phyloP scores from a whole-genome alignment of 2,329 filamentous ascomycete genomes.

The Alternaria alternata region DNA sequence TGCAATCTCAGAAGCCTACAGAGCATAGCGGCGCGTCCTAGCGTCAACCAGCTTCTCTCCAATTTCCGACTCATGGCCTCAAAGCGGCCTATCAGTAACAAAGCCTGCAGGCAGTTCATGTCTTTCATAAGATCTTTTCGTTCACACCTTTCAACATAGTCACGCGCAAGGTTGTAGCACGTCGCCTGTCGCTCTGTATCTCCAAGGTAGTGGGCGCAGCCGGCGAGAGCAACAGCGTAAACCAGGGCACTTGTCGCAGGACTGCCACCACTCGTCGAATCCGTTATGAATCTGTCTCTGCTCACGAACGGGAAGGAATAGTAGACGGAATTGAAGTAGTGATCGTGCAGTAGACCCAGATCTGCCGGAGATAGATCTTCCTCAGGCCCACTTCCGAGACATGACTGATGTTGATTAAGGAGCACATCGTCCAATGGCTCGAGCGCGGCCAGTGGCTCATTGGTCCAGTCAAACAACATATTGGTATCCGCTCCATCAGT shows the following conservation, averaged over 20 bases:
- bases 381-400: neutral
- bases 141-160: neutral
- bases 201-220: neutral
- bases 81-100: neutral
- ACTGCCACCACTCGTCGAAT: neutral
- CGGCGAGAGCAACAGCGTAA: slow-evolving; percentile 8
- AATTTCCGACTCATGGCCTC: slow-evolving; percentile 5
- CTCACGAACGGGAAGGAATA: slow-evolving; percentile 6
- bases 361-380: neutral
- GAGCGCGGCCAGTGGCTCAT: neutral
- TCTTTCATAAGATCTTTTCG: slow-evolving; percentile 1
- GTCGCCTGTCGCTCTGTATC: neutral
- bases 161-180: neutral
- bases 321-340: neutral
- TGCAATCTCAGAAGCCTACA: slow-evolving; percentile 2
- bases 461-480: neutral
- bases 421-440: slow-evolving; percentile 1
- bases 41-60: slow-evolving; percentile 3
- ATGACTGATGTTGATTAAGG: neutral
- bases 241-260: neutral
- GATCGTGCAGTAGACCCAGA: neutral
- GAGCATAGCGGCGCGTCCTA: slow-evolving; percentile 7
- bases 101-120: neutral
- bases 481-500: neutral
- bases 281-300: neutral